These are phyloP conservation scores for Colletotrichum lindemuthianum DNA, from an alignment of 2,329 filamentous ascomycete species.

Conservation along the genomic window DNA sequence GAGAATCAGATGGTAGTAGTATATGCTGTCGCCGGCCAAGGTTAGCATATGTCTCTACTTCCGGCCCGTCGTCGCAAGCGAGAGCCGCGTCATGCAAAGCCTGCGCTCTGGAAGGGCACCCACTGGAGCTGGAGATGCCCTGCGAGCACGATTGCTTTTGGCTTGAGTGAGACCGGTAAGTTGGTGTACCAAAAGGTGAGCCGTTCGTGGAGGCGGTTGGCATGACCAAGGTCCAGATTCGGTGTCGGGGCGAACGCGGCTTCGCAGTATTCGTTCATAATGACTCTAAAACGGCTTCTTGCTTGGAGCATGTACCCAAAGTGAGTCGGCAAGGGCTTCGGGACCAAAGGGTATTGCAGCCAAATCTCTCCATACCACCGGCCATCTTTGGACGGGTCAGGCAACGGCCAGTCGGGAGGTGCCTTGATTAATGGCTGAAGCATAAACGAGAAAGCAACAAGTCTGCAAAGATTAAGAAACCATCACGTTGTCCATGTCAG, in stretches of 20 bases:
- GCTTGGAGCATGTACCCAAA: conserved; percentile 45
- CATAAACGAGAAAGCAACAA: conserved; percentile 41
- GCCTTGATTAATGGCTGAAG: conserved; percentile 41
- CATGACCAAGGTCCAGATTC: conserved; percentile 21
- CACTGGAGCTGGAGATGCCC: conserved; percentile 50
- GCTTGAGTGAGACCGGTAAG: conserved; percentile 41
- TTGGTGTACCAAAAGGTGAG: conserved; percentile 43
- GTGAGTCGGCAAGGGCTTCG: conserved; percentile 37
- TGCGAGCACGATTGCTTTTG: conserved; percentile 45
- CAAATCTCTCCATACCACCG: conserved; percentile 50
- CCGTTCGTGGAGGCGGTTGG: conserved; percentile 36
- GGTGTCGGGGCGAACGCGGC: conserved; percentile 34
- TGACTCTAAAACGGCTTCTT: conserved; percentile 42
- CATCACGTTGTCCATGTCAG: neutral
- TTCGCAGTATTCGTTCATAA: conserved; percentile 42
- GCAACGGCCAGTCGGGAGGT: conserved; percentile 45
- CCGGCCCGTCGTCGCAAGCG: no score
- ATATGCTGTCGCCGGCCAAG: conserved; percentile 23
- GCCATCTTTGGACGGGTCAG: conserved; percentile 38
- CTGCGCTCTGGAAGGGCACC: conserved; percentile 35
- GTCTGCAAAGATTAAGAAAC: conserved; percentile 27
- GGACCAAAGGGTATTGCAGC: conserved; percentile 47
- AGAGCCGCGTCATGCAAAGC: neutral
- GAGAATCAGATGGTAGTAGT: conserved; percentile 41
- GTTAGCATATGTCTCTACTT: neutral